Conservation (phyloP, 2,329 filamentous ascomycete species). For the Fusarium hainanense region DNA sequence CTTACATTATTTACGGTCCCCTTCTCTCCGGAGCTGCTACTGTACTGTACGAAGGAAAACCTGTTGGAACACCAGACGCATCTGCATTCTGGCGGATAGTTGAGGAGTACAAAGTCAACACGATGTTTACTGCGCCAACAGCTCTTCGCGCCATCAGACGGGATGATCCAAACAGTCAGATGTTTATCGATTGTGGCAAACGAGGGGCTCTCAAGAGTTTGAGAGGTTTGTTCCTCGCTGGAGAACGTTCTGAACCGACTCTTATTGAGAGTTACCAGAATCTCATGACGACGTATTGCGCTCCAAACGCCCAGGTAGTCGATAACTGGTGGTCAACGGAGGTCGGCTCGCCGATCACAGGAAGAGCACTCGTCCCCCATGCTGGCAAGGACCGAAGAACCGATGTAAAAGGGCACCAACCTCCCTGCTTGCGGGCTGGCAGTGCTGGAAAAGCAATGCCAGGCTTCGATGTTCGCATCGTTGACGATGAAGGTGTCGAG, state of each 20-base stretch:
- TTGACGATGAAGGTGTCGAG: slow-evolving; percentile 82
- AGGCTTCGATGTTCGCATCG: slow-evolving; percentile 86
- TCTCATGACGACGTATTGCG: slow-evolving; percentile 74
- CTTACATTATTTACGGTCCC: slow-evolving; percentile 90
- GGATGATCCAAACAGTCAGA: slow-evolving; percentile 80
- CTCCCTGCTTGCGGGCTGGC: slow-evolving; percentile 77
- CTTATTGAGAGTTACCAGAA: slow-evolving; percentile 85
- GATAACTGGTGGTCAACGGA: slow-evolving; percentile 74
- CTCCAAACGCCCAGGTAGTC: slow-evolving; percentile 66
- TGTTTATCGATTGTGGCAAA: slow-evolving; percentile 71
- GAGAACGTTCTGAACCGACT: slow-evolving; percentile 88
- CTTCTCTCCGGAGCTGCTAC: slow-evolving; percentile 87
- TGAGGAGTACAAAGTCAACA: slow-evolving; percentile 85
- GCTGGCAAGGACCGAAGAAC: slow-evolving; percentile 66
- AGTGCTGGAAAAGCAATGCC: slow-evolving; percentile 93
- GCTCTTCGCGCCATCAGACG: slow-evolving; percentile 88
- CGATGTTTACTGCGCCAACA: slow-evolving; percentile 86
- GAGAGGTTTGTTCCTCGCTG: slow-evolving; percentile 83
- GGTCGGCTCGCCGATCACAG: slow-evolving; percentile 68
- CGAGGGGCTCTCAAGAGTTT: slow-evolving; percentile 78
- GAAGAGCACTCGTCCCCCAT: slow-evolving; percentile 66
- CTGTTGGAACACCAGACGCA: slow-evolving; percentile 87
- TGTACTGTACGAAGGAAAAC: slow-evolving; percentile 93
- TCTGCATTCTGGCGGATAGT: slow-evolving; percentile 89
- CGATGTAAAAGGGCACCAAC: slow-evolving; percentile 51